phyloP scores from a whole-genome alignment of 1,284 basidiomycete genomes.

The Irpex sp. region DNA sequence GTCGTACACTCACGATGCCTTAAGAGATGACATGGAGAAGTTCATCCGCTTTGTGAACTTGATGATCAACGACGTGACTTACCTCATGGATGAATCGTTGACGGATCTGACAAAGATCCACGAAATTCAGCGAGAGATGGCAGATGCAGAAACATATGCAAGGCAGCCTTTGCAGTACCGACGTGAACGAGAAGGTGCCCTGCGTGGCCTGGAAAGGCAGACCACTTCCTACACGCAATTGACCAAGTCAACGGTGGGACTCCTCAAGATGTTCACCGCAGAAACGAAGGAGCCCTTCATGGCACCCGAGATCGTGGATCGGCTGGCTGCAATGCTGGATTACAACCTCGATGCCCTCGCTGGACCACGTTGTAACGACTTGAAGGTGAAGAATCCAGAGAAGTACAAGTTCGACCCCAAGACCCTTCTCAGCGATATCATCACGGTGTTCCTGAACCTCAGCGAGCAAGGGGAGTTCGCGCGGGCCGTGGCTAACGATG shows the following conservation, averaged over 20 bases:
- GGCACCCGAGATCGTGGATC: constrained; percentile 94
- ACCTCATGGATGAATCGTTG: constrained; percentile 95
- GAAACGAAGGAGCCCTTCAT: constrained; percentile 93
- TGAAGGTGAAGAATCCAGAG: constrained; percentile 84
- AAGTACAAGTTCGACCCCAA: constrained; percentile 90
- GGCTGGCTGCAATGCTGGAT: constrained; percentile 94
- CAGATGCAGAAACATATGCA: constrained; percentile 65
- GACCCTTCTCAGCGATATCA: constrained; percentile 78
- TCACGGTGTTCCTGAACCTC: constrained; percentile 91
- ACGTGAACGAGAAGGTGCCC: constrained; percentile 77
- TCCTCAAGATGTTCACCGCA: constrained; percentile 89
- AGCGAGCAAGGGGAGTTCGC: constrained; percentile 78
- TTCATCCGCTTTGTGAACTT: constrained; percentile 96
- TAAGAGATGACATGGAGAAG: constrained; percentile 75
- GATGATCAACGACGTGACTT: constrained; percentile 99
- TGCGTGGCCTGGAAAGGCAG: constrained; percentile 77
- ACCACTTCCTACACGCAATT: constrained; percentile 85
- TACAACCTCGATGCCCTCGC: constrained; percentile 91
- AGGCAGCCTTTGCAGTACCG: constrained; percentile 65
- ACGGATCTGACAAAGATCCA: constrained; percentile 87
- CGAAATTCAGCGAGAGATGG: constrained; percentile 82
- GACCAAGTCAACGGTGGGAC: constrained; percentile 81
- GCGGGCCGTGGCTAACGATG: constrained; percentile 88
- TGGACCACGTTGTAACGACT: constrained; percentile 79
- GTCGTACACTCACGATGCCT: constrained; percentile 4